Base-by-base conservation (phyloP, 306 rosid genomes). In the Cucurbita argyrosperma region DNA sequence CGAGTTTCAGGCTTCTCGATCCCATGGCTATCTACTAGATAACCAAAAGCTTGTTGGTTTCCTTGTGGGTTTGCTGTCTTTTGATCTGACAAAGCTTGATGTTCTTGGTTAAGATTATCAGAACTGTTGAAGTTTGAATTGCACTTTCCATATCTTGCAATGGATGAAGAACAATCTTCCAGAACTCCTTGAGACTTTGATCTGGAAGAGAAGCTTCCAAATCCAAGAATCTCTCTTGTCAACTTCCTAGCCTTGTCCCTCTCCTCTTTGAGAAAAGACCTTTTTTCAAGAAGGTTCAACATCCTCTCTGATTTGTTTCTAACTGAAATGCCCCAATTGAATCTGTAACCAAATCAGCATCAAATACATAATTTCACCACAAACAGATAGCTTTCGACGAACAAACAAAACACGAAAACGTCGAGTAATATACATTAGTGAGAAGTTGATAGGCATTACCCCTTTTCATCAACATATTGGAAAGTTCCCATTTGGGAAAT, bases 311-410 rank as follows among this genome's bases (percentile, higher is more conserved):
- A 86, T 81, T 88, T 94, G 70, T 89, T 94, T 76, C 96, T 85
- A 8, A 88, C 95, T 23, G 90, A 80, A 45, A 94, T 61, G 43
- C 99, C 99, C 99, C 99, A 94, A 15, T 94, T 94, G 86, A 94
- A 94, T 84, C 97, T 94, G 89, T 74, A 50, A 40, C 5, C 53
- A 66, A 66, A 43, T 43, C 39, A 66, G 13, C 30, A 63, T 40
- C 70, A 9, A 40, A 40, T 39, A 30, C 35, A 30, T 30, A 30
- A 30, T 30, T 30, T 30, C 35, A 2, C 35, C 35, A 30, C 35
- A 57, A 15, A 55, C 30, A 23, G 37, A 23, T 57, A 57, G 30
- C 13, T 10, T 21, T 18, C 26, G 16, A 57, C 37, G 7, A 11
- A 12, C 39, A 9, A 57, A 57, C 58, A 53, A 53, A 19, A 19